phyloP scores from a whole-genome alignment of 768 basidiomycete species.

The Auriscalpium vulgare region DNA sequence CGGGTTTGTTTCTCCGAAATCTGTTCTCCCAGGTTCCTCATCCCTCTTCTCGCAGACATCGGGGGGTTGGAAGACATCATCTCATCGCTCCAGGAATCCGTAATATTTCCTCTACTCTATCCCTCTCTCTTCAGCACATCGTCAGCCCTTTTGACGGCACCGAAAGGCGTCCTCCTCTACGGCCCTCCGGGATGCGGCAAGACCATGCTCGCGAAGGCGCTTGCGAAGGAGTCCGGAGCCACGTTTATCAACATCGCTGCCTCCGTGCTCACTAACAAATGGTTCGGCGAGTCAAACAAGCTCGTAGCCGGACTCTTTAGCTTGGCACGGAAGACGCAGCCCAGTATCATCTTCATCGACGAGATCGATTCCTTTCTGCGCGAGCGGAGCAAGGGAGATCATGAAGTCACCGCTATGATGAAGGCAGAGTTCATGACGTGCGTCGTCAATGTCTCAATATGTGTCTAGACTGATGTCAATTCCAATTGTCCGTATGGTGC shows the following conservation, averaged over 20 bases:
- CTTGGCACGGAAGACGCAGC: constrained; percentile 88
- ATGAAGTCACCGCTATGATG: constrained; percentile 98
- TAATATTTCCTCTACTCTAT: constrained; percentile 90
- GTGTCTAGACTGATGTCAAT: background rate
- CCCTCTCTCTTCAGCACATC: constrained; percentile 80
- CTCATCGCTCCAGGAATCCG: constrained; percentile 83
- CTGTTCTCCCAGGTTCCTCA: background rate
- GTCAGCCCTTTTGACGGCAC: constrained; percentile 79
- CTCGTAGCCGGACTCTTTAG: constrained; percentile 92
- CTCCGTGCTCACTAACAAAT: constrained; percentile 68
- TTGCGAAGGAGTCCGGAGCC: constrained; percentile 95
- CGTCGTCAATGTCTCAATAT: constrained; percentile 20
- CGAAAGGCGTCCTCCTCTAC: constrained; percentile 92
- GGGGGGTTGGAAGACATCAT: constrained; percentile 92
- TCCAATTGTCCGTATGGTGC: background rate
- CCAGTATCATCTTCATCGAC: constrained; percentile 96
- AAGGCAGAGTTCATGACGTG: constrained; percentile 95
- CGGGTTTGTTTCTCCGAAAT: constrained; percentile 36
- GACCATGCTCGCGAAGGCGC: constrained; percentile 98
- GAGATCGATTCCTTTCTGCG: constrained; percentile 96
- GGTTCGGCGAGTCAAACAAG: constrained; percentile 91
- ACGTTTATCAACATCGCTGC: constrained; percentile 89
- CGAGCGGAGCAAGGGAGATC: constrained; percentile 80
- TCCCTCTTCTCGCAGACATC: constrained; percentile 46
- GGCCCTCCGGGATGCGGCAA: constrained; percentile 98